These are phyloP conservation scores for Hibiscus trionum DNA, from an alignment of 345 rosid genomes.

Conservation along the genomic window DNA sequence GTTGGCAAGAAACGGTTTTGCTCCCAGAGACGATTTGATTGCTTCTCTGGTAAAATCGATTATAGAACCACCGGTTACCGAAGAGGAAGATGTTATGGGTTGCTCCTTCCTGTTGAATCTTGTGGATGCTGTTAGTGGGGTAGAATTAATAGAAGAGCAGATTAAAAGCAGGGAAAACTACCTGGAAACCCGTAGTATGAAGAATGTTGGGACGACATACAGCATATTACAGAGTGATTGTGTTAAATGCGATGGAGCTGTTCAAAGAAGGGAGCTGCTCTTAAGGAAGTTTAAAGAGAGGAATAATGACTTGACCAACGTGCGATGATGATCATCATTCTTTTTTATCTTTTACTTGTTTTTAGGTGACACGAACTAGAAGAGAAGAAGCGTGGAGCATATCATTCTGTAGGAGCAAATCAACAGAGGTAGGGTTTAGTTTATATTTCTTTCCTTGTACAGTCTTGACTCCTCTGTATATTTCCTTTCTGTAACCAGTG, in stretches of 20 bases:
- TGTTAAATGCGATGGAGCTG: slow-evolving; percentile 64
- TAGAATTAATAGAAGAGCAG: slow-evolving; percentile 87
- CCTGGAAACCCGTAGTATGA: slow-evolving; percentile 73
- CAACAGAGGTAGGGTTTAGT: no score
- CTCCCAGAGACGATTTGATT: slow-evolving; percentile 75
- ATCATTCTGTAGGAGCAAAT: no score
- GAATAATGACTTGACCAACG: slow-evolving; percentile 7
- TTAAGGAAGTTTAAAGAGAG: slow-evolving; percentile 58
- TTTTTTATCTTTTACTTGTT: no score
- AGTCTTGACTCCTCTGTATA: no score
- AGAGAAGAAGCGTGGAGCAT: no score
- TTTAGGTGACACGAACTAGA: no score
- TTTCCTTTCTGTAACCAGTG: no score
- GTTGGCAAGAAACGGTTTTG: slow-evolving; percentile 84
- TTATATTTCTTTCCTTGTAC: no score
- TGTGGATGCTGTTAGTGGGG: slow-evolving; percentile 74
- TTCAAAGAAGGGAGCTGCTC: slow-evolving; percentile 70
- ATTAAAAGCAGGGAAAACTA: slow-evolving; percentile 59
- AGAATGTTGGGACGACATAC: slow-evolving; percentile 77
- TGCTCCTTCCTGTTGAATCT: slow-evolving; percentile 83
- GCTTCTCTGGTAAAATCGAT: slow-evolving; percentile 74
- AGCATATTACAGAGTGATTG: slow-evolving; percentile 70
- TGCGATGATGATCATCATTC: no score
- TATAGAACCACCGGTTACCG: slow-evolving; percentile 74
- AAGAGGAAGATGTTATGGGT: slow-evolving; percentile 79